Conservation (phyloP, 768 basidiomycete species). For the Podaxis sp. region DNA sequence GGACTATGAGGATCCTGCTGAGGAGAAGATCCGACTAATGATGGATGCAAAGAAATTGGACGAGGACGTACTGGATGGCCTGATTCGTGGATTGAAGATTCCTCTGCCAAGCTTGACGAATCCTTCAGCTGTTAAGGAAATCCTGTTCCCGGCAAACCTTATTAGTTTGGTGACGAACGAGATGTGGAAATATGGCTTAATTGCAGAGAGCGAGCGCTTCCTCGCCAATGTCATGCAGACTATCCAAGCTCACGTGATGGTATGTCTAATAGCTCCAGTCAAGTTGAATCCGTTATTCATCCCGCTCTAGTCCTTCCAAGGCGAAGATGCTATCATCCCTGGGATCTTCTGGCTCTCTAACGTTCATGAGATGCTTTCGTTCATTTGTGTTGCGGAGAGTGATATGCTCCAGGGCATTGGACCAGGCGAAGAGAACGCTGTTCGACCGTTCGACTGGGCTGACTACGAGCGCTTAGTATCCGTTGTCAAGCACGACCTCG, state of each 20-base stretch:
- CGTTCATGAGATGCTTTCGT: slow-evolving; percentile 98
- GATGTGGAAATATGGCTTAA: slow-evolving; percentile 99
- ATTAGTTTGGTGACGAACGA: slow-evolving; percentile 99
- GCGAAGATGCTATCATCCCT: slow-evolving; percentile 94
- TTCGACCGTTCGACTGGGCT: slow-evolving; percentile 93
- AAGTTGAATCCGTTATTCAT: slow-evolving; percentile 1
- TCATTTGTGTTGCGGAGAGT: slow-evolving; percentile 97
- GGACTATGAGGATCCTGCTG: slow-evolving; percentile 83
- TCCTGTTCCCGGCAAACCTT: slow-evolving; percentile 97
- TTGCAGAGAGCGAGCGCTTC: slow-evolving; percentile 96
- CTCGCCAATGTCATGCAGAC: slow-evolving; percentile 98
- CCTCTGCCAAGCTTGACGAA: slow-evolving; percentile 87
- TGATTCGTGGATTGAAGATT: slow-evolving; percentile 91
- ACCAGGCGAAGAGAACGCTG: slow-evolving; percentile 89
- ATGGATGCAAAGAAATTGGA: slow-evolving; percentile 88
- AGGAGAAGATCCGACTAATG: slow-evolving; percentile 94
- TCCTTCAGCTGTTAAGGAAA: slow-evolving; percentile 94
- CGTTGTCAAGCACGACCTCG: slow-evolving; percentile 98
- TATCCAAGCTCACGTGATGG: slow-evolving; percentile 97
- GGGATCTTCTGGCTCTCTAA: slow-evolving; percentile 99
- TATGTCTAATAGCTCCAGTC: slow-evolving; percentile 37
- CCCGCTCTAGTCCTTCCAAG: slow-evolving; percentile 68
- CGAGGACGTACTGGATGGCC: slow-evolving; percentile 88
- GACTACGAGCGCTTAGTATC: slow-evolving; percentile 95
- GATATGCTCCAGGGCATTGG: slow-evolving; percentile 98